Evolutionary conservation across 768 basidiomycete genomes (phyloP), one percentile per base, ranked within the genome.

Genomic region (Pleurotus eryngii): DNA sequence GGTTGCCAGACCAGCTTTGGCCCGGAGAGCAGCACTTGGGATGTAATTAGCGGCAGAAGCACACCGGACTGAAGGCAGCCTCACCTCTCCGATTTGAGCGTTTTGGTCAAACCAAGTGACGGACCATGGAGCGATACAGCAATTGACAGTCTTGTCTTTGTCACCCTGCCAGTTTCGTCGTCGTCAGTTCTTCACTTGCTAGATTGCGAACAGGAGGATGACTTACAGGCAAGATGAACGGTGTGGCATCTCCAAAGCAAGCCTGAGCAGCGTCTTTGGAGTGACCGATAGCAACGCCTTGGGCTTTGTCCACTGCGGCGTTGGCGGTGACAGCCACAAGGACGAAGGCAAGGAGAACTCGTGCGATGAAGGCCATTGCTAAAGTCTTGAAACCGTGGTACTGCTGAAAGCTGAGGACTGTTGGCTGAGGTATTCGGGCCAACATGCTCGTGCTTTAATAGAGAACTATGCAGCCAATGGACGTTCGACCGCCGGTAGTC

Each of bases 51-150:
- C 3, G 15, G 3, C 3, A 9, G 14, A 3, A 37, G n/a, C 3
- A 4, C 35, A 49, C 4, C 5, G 1, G 5, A 27, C 15, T 18
- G 47, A 8, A 15, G 9, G 1, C 17, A 24, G 24, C 11, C 14
- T 5, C 14, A 50, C 49, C 49, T 50, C 49, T 50, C 49, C 49
- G 35, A 50, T 50, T 7, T 24, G 24, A 9, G 30, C 38, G n/a
- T 27, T 35, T 50, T 50, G 8, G 22, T 50, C 49, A 18, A 50
- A 50, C 49, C 49, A 50, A 50, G 49, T 50, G 35, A 50, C 17
- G 7, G n/a, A 27, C n/a, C 30, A 50, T 7, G 49, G 49, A 15
- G 49, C n/a, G 14, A 37, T 27, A 37, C 49, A 50, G 49, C 49
- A 50, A 15, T 45, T 45, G 0, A 45, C 17, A 6, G 14, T n/a